Evolutionary conservation across 441 rosid genomes (phyloP).

Genomic region (Breynia disticha): DNA sequence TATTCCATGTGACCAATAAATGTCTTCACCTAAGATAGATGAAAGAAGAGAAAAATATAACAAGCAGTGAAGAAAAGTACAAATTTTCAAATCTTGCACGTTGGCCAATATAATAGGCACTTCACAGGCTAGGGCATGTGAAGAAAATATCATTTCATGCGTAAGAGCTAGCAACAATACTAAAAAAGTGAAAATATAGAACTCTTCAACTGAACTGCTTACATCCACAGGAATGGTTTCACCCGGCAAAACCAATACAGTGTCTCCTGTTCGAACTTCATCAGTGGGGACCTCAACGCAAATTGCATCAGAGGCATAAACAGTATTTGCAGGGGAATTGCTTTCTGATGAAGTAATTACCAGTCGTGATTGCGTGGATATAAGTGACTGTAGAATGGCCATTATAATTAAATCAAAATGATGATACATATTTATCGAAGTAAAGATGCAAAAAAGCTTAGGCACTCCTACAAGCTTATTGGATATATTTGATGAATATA

Average conservation of each 20-base stretch:
- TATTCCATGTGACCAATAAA: no score
- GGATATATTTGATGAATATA: not conserved
- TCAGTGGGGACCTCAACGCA: slow-evolving; percentile 78
- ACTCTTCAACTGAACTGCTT: slow-evolving; percentile 20
- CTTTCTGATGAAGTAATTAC: slow-evolving; percentile 68
- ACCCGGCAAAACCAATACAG: slow-evolving; percentile 78
- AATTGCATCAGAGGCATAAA: slow-evolving; percentile 70
- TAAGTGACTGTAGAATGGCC: slow-evolving; percentile 58
- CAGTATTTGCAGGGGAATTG: slow-evolving; percentile 45
- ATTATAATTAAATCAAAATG: slow-evolving; percentile 15
- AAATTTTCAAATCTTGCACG: not conserved
- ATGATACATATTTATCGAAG: not conserved
- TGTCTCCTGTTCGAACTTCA: slow-evolving; percentile 84
- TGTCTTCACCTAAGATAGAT: no score
- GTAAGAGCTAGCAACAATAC: slow-evolving; percentile 1
- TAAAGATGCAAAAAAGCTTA: not conserved
- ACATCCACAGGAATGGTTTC: slow-evolving; percentile 94
- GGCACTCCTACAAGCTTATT: not conserved
- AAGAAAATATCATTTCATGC: not conserved
- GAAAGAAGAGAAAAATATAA: no score
- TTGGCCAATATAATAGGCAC: not conserved
- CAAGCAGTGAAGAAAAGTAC: no score
- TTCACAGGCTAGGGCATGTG: not conserved
- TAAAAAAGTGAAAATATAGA: slow-evolving; percentile 4
- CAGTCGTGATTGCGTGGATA: slow-evolving; percentile 80